Evolutionary conservation across 1,284 basidiomycete species (phyloP).

Genomic region (Phellinidium pouzarii): DNA sequence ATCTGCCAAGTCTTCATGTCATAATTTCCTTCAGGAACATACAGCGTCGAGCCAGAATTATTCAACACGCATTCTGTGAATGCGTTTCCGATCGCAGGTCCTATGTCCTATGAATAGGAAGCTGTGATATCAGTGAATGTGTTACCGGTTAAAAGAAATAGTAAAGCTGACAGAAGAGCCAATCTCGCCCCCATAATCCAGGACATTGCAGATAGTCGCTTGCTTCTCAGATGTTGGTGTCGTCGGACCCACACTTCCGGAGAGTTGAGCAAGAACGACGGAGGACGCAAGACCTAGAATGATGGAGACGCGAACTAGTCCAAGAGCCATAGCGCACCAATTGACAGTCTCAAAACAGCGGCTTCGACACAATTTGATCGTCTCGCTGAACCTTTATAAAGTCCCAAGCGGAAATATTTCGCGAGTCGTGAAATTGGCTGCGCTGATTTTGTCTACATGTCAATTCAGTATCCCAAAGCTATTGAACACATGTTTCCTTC

Average conservation of each 20-base stretch:
- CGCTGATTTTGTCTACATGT: neutral
- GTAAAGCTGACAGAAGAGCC: conserved; percentile 24
- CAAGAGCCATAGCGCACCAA: conserved; percentile 4
- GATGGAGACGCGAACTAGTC: neutral
- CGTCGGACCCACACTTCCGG: conserved; percentile 28
- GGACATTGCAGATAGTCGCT: conserved; percentile 28
- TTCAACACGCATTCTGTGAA: conserved; percentile 26
- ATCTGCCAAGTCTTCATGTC: conserved; percentile 24
- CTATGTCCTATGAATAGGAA: conserved; percentile 24
- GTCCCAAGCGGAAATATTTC: neutral
- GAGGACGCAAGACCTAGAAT: neutral
- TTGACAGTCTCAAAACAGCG: too few species aligned
- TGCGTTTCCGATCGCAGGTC: conserved; percentile 29
- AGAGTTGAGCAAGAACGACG: conserved; percentile 23
- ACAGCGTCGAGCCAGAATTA: conserved; percentile 22
- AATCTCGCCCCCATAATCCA: conserved; percentile 28
- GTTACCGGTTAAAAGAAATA: neutral
- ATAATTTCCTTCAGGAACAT: conserved; percentile 23
- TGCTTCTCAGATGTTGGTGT: conserved; percentile 25
- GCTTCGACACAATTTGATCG: neutral
- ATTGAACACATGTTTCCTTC: too few species aligned
- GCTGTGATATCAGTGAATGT: neutral
- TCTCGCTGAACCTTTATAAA: neutral
- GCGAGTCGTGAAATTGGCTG: neutral
- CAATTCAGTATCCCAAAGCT: too few species aligned